A percentile compares a stretch with the other conserved stretches of the same genome.
phyloP scores from a whole-genome alignment of 352 stramenopile species.

The Pythium utonaiense region DNA sequence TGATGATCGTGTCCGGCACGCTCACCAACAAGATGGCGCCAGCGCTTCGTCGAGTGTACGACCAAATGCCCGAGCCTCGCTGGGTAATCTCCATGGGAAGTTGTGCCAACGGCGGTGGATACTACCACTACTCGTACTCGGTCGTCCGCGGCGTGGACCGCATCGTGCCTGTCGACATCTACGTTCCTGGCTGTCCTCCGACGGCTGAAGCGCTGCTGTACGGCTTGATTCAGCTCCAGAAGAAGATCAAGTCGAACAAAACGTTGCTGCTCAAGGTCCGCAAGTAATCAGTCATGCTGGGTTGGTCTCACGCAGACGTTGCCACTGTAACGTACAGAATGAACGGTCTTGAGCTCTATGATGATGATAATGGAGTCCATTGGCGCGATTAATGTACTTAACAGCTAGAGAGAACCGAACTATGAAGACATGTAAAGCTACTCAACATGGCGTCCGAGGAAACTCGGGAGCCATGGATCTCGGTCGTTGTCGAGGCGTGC shows the following conservation, averaged over 20 bases:
- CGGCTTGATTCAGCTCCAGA: slow-evolving; percentile 98
- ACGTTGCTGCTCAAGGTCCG: slow-evolving; percentile 92
- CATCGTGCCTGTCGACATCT: slow-evolving; percentile 99
- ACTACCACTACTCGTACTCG: slow-evolving; percentile 97
- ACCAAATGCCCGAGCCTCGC: slow-evolving; percentile 99
- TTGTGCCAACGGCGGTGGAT: slow-evolving; percentile 96
- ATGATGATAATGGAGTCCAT: too few species aligned
- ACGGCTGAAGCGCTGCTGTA: slow-evolving; percentile 98
- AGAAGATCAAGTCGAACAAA: slow-evolving; percentile 99
- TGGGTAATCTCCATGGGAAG: slow-evolving; percentile 99
- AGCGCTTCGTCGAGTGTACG: slow-evolving; percentile 95
- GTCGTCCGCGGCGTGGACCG: slow-evolving; percentile 97
- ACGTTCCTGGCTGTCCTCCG: slow-evolving; percentile 98
- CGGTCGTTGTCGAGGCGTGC: not conserved
- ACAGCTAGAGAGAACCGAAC: too few species aligned
- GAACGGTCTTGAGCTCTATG: too few species aligned
- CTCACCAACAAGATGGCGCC: slow-evolving; percentile 99
- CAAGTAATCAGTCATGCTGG: too few species aligned
- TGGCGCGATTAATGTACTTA: too few species aligned
- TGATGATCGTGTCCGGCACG: slow-evolving; percentile 99
- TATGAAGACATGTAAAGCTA: too few species aligned
- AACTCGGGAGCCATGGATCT: too few species aligned
- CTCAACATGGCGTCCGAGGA: too few species aligned
- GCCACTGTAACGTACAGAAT: too few species aligned
- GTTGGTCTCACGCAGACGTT: too few species aligned